Conservation (phyloP, 495 filamentous ascomycete genomes). For the Podospora fimiseda region DNA sequence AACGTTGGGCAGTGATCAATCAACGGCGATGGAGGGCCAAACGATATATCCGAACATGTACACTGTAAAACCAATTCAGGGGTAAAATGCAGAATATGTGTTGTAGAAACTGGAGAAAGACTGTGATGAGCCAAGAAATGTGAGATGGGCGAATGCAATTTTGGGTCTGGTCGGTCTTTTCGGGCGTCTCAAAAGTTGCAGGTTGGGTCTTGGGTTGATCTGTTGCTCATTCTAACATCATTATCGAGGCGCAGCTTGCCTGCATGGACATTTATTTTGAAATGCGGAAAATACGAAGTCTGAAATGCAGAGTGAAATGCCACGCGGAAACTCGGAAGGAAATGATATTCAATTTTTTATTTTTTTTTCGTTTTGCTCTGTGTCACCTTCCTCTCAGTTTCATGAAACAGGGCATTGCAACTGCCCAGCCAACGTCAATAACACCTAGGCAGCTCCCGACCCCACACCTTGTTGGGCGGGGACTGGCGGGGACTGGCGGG, state of each 20-base stretch:
- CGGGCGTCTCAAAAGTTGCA: conserved; percentile 7
- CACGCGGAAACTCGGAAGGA: too few relatives aligned
- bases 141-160: neutral
- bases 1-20: neutral
- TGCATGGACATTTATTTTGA: neutral
- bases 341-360: too few relatives aligned
- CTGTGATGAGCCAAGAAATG: neutral
- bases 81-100: too few relatives aligned
- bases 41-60: neutral
- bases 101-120: too few relatives aligned
- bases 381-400: too few relatives aligned
- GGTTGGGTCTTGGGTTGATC: neutral
- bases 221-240: conserved; percentile 10
- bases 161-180: neutral
- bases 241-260: conserved; percentile 3
- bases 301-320: too few relatives aligned
- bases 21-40: neutral
- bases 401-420: neutral
- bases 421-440: neutral
- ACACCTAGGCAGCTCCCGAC: neutral
- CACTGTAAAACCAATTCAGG: too few relatives aligned
- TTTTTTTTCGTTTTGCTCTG: too few relatives aligned
- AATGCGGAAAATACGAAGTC: neutral
- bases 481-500: too few relatives aligned
- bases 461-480: neutral